Evolutionary conservation across 495 filamentous ascomycete species (phyloP), one percentile per base, ranked within the genome.

Genomic region (Ramalina intermedia): DNA sequence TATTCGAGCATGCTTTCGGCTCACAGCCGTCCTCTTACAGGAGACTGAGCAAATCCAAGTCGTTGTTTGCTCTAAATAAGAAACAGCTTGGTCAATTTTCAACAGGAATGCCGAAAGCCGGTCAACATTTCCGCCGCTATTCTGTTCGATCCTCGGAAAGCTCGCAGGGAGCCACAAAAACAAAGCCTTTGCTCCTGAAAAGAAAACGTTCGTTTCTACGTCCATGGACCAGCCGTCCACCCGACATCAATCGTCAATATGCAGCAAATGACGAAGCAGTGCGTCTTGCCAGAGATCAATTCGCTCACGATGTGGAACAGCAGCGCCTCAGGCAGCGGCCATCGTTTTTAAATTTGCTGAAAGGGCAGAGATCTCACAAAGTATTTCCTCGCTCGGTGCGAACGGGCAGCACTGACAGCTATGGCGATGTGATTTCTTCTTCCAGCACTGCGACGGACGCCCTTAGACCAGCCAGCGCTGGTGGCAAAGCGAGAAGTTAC

Each of bases 1-100:
- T 37, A 6, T 67, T 76, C 5, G 75, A 81, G 57, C 74, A 80
- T 41, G 71, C 75, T n/a, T 66, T 79, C 44, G 69, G 72, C 5
- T 82, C 80, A 9, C 68, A 69, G 14, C 80, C 83, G 17, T 88
- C 84, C 2, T 88, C 85, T 1, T 87, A 80, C 53, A 75, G 79
- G n/a, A 80, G 73, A 44, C 66, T 89, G 43, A 80, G 79, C 43
- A 85, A 80, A 57, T 75, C 86, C 13, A 81, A 72, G 56, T 88
- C 85, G 0, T 76, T 87, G 76, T 79, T 84, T 54, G 70, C 68
- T 26, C 70, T 75, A 12, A 66, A 69, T 37, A 73, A 70, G 33
- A 61, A 68, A 33, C 58, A 65, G 6, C 61, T 66, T 21, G 54
- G 58, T 41, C 47, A 52, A n/a, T 56, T 50, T 16, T 17, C 47